Evolutionary conservation across 2,329 filamentous ascomycete species (phyloP).

Genomic region (Madurella fahalii): DNA sequence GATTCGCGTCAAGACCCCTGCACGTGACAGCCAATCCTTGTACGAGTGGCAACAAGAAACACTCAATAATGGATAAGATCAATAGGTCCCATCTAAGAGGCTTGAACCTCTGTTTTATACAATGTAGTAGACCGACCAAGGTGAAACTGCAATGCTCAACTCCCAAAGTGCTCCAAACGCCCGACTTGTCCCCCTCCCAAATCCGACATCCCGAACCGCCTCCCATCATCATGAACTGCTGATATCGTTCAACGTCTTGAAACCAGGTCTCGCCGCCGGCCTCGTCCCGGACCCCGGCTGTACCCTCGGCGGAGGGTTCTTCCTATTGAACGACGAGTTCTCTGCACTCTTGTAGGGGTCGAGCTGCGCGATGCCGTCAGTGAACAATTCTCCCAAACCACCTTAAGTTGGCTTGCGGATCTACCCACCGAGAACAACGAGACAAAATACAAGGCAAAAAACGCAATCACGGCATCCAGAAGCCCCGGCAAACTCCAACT

Average conservation of each 20-base stretch:
- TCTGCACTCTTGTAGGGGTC: slow-evolving; percentile 60
- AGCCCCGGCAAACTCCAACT: slow-evolving; percentile 39
- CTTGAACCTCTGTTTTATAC: no score
- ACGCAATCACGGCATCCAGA: slow-evolving; percentile 47
- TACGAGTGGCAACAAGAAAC: background rate
- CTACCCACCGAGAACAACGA: slow-evolving; percentile 56
- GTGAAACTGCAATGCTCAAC: background rate
- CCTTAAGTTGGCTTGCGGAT: no score
- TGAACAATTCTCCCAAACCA: background rate
- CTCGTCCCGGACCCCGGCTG: slow-evolving; percentile 19
- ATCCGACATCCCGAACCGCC: background rate
- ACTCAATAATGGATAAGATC: no score
- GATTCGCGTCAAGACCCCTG: background rate
- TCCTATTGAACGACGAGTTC: slow-evolving; percentile 55
- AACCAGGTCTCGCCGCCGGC: slow-evolving; percentile 35
- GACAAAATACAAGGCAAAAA: slow-evolving; percentile 58
- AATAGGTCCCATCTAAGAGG: no score
- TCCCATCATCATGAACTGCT: slow-evolving; percentile 12
- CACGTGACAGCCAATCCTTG: slow-evolving; percentile 10
- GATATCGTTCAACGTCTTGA: slow-evolving; percentile 54
- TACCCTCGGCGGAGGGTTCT: slow-evolving; percentile 34
- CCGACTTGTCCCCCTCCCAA: background rate
- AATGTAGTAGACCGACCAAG: background rate
- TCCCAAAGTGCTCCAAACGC: slow-evolving; percentile 8
- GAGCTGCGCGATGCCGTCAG: slow-evolving; percentile 38